phyloP scores from a whole-genome alignment of 495 filamentous ascomycete genomes.

The Neurospora sublineolata region DNA sequence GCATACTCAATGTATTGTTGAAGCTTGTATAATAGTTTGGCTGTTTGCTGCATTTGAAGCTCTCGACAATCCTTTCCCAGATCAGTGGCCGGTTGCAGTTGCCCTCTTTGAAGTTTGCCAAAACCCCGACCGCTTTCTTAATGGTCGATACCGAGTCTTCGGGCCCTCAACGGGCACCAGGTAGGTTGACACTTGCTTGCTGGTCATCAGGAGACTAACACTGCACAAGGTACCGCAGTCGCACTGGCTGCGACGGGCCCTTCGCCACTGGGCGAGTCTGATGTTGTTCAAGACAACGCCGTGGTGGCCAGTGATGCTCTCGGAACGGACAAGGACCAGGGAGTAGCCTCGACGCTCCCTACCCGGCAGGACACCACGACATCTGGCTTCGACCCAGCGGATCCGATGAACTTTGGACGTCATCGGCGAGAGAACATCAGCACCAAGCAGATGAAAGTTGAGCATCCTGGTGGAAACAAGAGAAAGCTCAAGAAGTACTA shows the following conservation, averaged over 20 bases:
- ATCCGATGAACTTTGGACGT: constrained; percentile 31
- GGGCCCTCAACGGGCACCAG: constrained; percentile 6
- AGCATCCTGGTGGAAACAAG: constrained; percentile 34
- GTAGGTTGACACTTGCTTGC: constrained; percentile 5
- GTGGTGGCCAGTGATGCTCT: background rate
- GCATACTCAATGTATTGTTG: background rate
- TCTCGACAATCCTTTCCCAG: constrained; percentile 10
- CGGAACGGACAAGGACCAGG: background rate
- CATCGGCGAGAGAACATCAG: constrained; percentile 31
- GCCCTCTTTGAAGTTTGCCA: background rate
- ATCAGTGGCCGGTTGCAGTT: background rate
- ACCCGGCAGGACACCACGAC: constrained; percentile 8
- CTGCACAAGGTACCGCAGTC: constrained; percentile 3
- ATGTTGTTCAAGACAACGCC: background rate
- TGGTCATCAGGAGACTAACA: constrained; percentile 1
- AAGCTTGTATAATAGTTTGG: constrained; percentile 7
- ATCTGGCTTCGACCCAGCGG: constrained; percentile 10
- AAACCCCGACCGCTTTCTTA: background rate
- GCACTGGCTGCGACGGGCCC: constrained; percentile 4
- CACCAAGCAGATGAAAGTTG: constrained; percentile 30
- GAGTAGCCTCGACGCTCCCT: background rate
- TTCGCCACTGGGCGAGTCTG: background rate
- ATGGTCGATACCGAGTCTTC: constrained; percentile 9
- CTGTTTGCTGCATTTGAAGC: constrained; percentile 4
- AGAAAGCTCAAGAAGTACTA: constrained; percentile 42